phyloP scores from a whole-genome alignment of 495 filamentous ascomycete species.

The Rusavskia elegans region DNA sequence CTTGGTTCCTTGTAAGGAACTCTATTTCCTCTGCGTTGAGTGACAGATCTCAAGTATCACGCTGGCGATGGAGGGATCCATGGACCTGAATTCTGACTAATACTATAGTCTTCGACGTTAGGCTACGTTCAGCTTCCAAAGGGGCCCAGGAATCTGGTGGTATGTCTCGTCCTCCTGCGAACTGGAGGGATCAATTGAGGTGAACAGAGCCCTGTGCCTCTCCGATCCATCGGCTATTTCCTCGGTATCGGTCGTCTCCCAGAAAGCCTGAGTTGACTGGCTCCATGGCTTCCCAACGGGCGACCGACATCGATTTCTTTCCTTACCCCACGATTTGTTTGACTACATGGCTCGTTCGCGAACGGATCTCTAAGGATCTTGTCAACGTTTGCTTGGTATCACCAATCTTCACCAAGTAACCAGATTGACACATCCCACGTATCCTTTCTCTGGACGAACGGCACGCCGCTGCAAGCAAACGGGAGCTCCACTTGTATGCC shows the following conservation, averaged over 20 bases:
- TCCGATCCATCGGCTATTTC: background rate
- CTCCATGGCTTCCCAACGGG: background rate
- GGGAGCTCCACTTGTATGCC: background rate
- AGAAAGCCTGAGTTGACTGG: background rate
- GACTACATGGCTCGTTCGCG: constrained; percentile 1
- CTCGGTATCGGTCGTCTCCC: background rate
- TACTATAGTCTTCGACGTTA: constrained; percentile 79
- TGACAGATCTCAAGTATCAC: constrained; percentile 48
- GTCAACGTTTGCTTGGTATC: background rate
- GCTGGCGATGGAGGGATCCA: constrained; percentile 55
- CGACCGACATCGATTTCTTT: background rate
- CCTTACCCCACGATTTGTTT: background rate
- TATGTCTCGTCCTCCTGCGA: too few species aligned
- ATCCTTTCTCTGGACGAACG: background rate
- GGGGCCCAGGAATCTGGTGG: constrained; percentile 23
- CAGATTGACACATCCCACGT: background rate
- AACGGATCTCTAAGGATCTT: background rate
- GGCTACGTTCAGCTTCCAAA: constrained; percentile 89
- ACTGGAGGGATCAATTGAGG: background rate
- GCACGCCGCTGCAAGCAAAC: background rate
- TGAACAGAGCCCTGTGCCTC: background rate
- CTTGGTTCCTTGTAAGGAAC: constrained; percentile 91
- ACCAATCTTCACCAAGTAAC: background rate
- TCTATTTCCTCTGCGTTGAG: constrained; percentile 69
- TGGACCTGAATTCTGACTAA: constrained; percentile 53